Evolutionary conservation across 352 stramenopile species (phyloP).

Genomic region (Blastocystis sp.): DNA sequence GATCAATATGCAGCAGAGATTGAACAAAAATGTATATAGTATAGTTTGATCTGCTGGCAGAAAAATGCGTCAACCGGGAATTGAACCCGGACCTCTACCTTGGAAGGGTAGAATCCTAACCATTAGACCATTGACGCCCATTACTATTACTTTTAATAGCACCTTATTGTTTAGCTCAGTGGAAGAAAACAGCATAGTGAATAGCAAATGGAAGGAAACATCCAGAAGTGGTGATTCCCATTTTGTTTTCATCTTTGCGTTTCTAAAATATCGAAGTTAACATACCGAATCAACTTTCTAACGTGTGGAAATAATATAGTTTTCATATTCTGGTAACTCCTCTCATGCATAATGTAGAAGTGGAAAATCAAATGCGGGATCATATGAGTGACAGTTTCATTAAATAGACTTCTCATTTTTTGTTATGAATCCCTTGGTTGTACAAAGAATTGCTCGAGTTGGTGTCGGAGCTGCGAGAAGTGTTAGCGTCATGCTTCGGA

Average conservation of each 20-base stretch:
- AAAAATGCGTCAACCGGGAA: constrained; percentile 52
- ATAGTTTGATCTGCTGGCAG: not conserved
- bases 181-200: not conserved
- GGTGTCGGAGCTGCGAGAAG: not conserved
- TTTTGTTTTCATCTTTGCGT: too few relatives aligned
- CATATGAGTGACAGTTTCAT: not conserved
- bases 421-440: constrained; percentile 29
- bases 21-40: too few relatives aligned
- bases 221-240: not conserved
- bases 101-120: constrained; percentile 54
- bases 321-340: too few relatives aligned
- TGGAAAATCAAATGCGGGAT: not conserved
- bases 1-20: too few relatives aligned
- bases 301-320: too few relatives aligned
- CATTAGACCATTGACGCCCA: constrained; percentile 41
- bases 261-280: too few relatives aligned
- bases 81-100: constrained; percentile 51
- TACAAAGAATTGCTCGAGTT: not conserved
- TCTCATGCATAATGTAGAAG: too few relatives aligned
- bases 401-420: not conserved
- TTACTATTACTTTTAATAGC: not conserved
- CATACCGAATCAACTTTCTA: too few relatives aligned
- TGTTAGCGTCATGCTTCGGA: constrained; percentile 8
- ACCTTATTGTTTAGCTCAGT: not conserved
- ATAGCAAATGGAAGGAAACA: not conserved